phyloP scores from a whole-genome alignment of 306 rosid genomes.

The Calophaca sinica region DNA sequence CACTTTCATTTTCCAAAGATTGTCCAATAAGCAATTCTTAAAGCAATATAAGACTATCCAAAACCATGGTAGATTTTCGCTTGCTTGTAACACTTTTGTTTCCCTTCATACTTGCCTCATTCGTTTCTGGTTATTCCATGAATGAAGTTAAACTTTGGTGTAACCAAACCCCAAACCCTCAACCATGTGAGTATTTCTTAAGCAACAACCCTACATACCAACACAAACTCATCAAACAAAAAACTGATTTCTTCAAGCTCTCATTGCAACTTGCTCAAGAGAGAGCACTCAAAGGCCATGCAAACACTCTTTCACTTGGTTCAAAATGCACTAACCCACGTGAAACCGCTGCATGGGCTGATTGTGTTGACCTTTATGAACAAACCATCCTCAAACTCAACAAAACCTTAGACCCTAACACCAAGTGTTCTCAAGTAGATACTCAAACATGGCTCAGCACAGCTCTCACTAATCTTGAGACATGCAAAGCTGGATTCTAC shows the following conservation, averaged over 20 bases:
- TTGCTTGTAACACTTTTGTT: constrained; percentile 10
- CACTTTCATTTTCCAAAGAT: not conserved
- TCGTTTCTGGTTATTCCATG: constrained; percentile 39
- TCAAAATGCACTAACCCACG: constrained; percentile 51
- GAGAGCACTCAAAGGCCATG: constrained; percentile 56
- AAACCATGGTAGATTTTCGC: constrained; percentile 31
- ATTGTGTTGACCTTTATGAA: too few relatives aligned
- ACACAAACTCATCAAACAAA: constrained; percentile 51
- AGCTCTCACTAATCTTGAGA: too few relatives aligned
- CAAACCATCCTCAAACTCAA: too few relatives aligned
- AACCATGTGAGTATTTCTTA: constrained; percentile 68
- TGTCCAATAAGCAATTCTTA: not conserved
- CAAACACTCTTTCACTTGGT: constrained; percentile 47
- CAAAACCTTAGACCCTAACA: too few relatives aligned
- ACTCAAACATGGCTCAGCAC: too few relatives aligned
- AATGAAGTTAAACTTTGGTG: constrained; percentile 67
- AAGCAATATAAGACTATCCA: not conserved
- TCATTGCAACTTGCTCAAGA: constrained; percentile 62
- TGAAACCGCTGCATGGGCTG: too few relatives aligned
- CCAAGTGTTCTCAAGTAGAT: too few relatives aligned
- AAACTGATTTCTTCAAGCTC: constrained; percentile 61
- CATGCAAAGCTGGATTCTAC: too few relatives aligned
- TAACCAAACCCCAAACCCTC: constrained; percentile 75
- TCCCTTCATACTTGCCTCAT: constrained; percentile 36
- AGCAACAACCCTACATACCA: constrained; percentile 32